phyloP scores from a whole-genome alignment of 805 yeast genomes.

The Blastobotrys mokoenaii region DNA sequence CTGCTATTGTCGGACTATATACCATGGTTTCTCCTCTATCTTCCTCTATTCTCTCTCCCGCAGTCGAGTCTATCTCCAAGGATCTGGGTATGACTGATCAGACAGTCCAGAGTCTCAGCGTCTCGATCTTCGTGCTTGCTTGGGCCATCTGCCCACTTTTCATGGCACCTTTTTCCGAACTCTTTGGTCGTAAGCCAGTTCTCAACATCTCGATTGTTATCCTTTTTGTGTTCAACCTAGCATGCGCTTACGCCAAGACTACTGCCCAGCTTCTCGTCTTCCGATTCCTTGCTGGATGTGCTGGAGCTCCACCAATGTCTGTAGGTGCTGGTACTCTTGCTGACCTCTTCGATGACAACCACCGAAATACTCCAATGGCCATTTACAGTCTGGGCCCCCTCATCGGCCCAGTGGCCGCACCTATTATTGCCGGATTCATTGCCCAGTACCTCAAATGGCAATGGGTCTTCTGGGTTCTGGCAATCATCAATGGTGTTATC shows the following conservation, averaged over 20 bases:
- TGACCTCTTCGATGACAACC: slow-evolving; percentile 45
- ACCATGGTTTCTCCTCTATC: slow-evolving; percentile 55
- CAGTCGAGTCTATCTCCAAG: slow-evolving; percentile 39
- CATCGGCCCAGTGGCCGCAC: slow-evolving; percentile 46
- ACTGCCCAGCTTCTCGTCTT: slow-evolving; percentile 49
- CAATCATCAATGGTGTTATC: slow-evolving; percentile 45
- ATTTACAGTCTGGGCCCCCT: slow-evolving; percentile 53
- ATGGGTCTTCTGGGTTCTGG: slow-evolving; percentile 54
- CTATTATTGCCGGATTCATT: slow-evolving; percentile 44
- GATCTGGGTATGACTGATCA: slow-evolving; percentile 36
- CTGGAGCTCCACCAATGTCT: slow-evolving; percentile 59
- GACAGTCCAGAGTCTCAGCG: slow-evolving; percentile 43
- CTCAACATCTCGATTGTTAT: slow-evolving; percentile 44
- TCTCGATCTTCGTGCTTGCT: slow-evolving; percentile 60
- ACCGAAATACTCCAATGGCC: slow-evolving; percentile 50
- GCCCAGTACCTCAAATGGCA: slow-evolving; percentile 47
- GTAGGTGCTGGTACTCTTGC: slow-evolving; percentile 65
- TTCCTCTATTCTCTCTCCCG: slow-evolving; percentile 57
- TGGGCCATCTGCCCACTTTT: slow-evolving; percentile 61
- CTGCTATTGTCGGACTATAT: slow-evolving; percentile 43
- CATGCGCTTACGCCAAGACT: slow-evolving; percentile 52
- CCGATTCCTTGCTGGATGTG: slow-evolving; percentile 57
- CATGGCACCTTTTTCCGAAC: slow-evolving; percentile 61
- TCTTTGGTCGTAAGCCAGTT: slow-evolving; percentile 53
- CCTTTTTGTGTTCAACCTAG: slow-evolving; percentile 34